Evolutionary conservation across 148 eudicot genomes (phyloP).

Genomic region (Camellia japonica): DNA sequence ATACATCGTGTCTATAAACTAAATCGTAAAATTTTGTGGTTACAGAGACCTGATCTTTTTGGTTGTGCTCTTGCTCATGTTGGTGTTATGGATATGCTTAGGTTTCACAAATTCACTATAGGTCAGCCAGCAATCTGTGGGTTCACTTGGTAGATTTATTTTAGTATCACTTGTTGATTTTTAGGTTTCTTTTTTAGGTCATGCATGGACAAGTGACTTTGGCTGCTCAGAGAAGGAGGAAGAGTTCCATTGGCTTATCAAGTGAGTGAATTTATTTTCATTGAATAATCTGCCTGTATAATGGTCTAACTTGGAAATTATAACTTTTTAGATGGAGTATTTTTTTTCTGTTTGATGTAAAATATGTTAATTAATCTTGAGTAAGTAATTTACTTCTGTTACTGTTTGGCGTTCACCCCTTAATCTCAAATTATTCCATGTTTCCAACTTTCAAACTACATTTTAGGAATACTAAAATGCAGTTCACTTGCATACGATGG

Average conservation of each 20-base stretch:
- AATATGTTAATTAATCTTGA: too few species aligned
- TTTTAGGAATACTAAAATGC: too few species aligned
- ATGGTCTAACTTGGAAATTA: too few species aligned
- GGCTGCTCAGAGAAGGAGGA: slow-evolving; percentile 95
- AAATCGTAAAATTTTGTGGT: slow-evolving; percentile 18
- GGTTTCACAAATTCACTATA: slow-evolving; percentile 90
- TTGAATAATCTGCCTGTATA: not conserved
- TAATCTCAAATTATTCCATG: too few species aligned
- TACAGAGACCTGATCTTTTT: slow-evolving; percentile 90
- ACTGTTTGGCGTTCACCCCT: too few species aligned
- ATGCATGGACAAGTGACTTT: slow-evolving; percentile 93
- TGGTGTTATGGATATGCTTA: slow-evolving; percentile 99
- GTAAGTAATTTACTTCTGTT: too few species aligned
- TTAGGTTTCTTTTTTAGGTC: slow-evolving; percentile 43
- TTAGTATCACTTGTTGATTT: not conserved
- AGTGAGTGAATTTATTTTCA: slow-evolving; percentile 45
- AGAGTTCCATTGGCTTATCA: slow-evolving; percentile 79
- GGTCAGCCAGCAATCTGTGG: slow-evolving; percentile 46
- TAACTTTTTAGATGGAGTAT: too few species aligned
- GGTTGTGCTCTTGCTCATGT: slow-evolving; percentile 99
- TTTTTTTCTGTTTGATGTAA: too few species aligned
- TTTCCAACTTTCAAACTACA: too few species aligned
- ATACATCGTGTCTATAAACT: not conserved
- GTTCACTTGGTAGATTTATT: not conserved
- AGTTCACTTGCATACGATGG: too few species aligned